Evolutionary conservation across 2,329 filamentous ascomycete genomes (phyloP).

Genomic region (Trichoderma asperellum): DNA sequence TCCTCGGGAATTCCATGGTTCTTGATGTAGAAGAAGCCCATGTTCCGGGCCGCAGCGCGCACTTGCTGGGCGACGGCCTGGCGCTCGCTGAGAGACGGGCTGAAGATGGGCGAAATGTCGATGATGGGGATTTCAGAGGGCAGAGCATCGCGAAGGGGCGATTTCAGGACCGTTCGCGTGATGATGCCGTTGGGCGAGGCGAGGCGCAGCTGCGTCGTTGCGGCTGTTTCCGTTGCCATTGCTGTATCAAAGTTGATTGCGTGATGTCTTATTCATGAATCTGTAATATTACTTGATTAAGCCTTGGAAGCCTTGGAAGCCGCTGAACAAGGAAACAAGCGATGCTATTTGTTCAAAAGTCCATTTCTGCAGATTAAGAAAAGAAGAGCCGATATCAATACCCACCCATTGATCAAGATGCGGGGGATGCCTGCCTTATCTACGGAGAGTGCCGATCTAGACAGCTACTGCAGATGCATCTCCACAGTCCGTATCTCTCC

Average conservation of each 20-base stretch:
- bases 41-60: constrained; percentile 51
- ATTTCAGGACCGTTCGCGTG: constrained; percentile 42
- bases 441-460: background rate
- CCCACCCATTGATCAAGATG: background rate
- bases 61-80: constrained; percentile 48
- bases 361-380: background rate
- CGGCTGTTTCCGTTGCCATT: constrained; percentile 25
- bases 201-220: constrained; percentile 41
- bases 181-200: constrained; percentile 45
- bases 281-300: background rate
- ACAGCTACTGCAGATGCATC: background rate
- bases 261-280: background rate
- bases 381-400: background rate
- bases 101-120: constrained; percentile 51
- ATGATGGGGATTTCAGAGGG: constrained; percentile 57
- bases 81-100: constrained; percentile 42
- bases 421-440: background rate
- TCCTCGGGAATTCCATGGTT: constrained; percentile 51
- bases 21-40: constrained; percentile 60
- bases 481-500: background rate
- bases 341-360: background rate
- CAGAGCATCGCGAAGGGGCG: constrained; percentile 44
- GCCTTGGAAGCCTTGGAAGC: rapidly evolving
- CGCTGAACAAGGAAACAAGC: background rate
- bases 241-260: background rate